Evolutionary conservation across 2,329 filamentous ascomycete genomes (phyloP), one percentile per base, ranked within the genome.

Genomic region (Aspergillus awamori): DNA sequence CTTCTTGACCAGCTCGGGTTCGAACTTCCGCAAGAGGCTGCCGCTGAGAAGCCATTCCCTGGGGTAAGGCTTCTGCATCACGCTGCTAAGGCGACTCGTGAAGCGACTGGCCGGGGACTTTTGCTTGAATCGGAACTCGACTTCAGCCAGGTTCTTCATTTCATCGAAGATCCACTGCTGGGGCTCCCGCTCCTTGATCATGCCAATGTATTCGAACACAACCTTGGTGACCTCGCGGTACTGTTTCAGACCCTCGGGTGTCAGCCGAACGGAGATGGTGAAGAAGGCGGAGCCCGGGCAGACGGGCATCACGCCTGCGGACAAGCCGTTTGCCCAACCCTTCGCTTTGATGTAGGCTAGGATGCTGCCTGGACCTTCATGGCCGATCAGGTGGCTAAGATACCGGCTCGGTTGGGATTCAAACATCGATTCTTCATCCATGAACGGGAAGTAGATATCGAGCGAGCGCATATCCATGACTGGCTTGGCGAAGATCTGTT

Each of bases 141-240:
- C 92, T 67, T 98, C 93, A 48, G 91, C 89, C 79, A 98, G 88
- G 38, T 89, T 88, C 76, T 93, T 94, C 76, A 95, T 90, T 77
- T 99, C 95, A 33, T 96, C 87, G 61, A 95, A 93, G 60, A 98
- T 93, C 95, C 95, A 98, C 74, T 96, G 83, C 67, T 96, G 89
- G 0, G 94, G 93, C 5, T 89, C 86, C 2, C 84, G 84, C 69
- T 96, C 91, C 64, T 87, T 88, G 59, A 99, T 85, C 75, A 99
- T 86, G 10, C 92, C 88, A 64, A 98, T 88, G 71, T 99, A 99
- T 74, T 96, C 89, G 79, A 97, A 97, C 63, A 97, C 84, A 30
- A 89, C 86, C 76, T 93, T 93, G 65, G 90, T 84, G 17, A 97
- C 86, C 70, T 96, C 90, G 60, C 88, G 84, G 77, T 96, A 95